These are phyloP conservation scores for Penicillium psychrosexuale DNA, from an alignment of 2,329 filamentous ascomycete species.

Conservation along the genomic window DNA sequence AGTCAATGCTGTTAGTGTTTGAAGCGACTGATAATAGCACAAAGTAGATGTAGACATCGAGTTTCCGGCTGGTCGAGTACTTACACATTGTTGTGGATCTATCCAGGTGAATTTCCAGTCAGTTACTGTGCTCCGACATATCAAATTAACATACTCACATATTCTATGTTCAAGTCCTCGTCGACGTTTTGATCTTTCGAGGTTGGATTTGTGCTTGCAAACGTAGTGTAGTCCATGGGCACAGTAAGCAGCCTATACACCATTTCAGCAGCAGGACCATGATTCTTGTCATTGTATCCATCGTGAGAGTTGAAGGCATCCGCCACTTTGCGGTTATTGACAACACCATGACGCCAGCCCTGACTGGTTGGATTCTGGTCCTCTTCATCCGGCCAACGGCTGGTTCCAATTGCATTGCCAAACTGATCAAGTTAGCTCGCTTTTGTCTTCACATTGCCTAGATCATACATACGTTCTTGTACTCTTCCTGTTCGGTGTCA, in stretches of 20 bases:
- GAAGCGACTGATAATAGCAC: neutral
- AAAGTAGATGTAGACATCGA: neutral
- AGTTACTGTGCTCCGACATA: too few species aligned
- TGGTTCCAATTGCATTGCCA: slow-evolving; percentile 18
- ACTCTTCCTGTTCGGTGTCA: slow-evolving; percentile 6
- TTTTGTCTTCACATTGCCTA: neutral
- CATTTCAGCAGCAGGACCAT: slow-evolving; percentile 18
- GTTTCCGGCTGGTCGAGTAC: neutral
- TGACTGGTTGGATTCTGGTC: slow-evolving; percentile 13
- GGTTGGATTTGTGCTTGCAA: slow-evolving; percentile 25
- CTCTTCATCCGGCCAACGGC: slow-evolving; percentile 25
- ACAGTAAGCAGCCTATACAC: slow-evolving; percentile 19
- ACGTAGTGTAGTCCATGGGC: slow-evolving; percentile 15
- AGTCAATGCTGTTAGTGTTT: neutral
- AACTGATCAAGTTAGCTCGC: slow-evolving; percentile 9
- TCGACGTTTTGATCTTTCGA: slow-evolving; percentile 9
- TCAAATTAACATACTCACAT: slow-evolving; percentile 35
- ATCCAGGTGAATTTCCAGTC: neutral
- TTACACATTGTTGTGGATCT: slow-evolving; percentile 44
- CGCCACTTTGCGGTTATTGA: slow-evolving; percentile 22
- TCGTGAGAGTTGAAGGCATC: slow-evolving; percentile 12
- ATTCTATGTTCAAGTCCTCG: slow-evolving; percentile 19
- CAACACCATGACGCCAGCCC: slow-evolving; percentile 17
- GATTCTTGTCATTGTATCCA: slow-evolving; percentile 10
- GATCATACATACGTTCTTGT: neutral